Base-by-base conservation (phyloP, 208 protist genomes). In the Crithidia expoeki region DNA sequence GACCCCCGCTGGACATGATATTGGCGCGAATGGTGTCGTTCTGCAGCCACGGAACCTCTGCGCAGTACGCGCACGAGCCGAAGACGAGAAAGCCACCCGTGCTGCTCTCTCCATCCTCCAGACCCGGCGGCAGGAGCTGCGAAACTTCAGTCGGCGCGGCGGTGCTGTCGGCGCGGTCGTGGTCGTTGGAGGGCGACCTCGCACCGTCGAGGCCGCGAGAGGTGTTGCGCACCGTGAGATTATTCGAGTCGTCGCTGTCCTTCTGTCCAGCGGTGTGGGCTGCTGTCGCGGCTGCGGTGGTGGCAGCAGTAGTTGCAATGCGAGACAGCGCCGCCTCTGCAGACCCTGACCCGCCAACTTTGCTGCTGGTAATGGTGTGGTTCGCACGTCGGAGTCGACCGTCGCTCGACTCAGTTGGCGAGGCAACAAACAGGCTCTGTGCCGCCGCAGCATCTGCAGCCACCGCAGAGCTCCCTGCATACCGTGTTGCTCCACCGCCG, bases 11-110 rank as follows among this genome's bases (percentile, higher is more conserved):
- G 34, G 94, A 91, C 30, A 89, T 64, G 70, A 99, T 97, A 79
- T 99, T 99, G 21, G 93, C 94, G 17, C 86, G 84, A 19, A 98
- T 83, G n/a, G 93, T 97, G 62, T 87, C 92, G 67, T 86, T 90
- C 51, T 89, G 76, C 55, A 99, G 88, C 91, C 90, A 98, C 49
- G 96, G 83, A 32, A 79, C 67, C 73, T 97, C 90, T 5, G 88
- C 36, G 57, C 82, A 89, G 80, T 95, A 97, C 12, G 84, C 90
- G 51, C 81, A 74, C 32, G 66, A 79, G 21, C 89, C 85, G 53
- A 89, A 89, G 16, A 90, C 80, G 36, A 87, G 66, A 40, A 92
- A 92, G 58, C 83, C 84, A 28, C 77, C 80, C 11, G 79, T 85
- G 42, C 72, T 70, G 58, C 57, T 65, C 33, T 56, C 49, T 9